Evolutionary conservation across 176 grass and related monocot species (phyloP).

Genomic region (Musa beccarii): DNA sequence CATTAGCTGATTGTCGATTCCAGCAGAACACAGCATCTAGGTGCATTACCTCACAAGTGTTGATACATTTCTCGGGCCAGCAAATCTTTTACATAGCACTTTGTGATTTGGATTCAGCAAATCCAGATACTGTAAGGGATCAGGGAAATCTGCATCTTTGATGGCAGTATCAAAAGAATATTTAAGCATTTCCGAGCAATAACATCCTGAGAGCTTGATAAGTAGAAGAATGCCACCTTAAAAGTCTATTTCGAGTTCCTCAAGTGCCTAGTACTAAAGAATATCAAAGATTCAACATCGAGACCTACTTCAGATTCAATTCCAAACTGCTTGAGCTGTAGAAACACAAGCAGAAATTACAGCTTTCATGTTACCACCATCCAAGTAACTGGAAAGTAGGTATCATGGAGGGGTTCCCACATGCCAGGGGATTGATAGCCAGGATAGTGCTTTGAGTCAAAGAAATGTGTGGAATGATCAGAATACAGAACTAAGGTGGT

Average conservation of each 20-base stretch:
- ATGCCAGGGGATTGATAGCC: no score
- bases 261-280: no score
- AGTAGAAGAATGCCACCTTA: neutral
- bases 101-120: no score
- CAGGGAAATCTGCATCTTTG: neutral
- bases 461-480: no score
- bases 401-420: no score
- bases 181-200: neutral
- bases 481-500: no score
- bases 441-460: no score
- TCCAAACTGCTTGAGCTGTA: neutral
- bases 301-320: neutral
- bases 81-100: neutral
- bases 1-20: neutral
- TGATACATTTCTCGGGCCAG: neutral
- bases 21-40: neutral
- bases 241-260: neutral
- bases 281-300: neutral
- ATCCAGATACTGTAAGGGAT: no score
- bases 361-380: no score
- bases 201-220: neutral
- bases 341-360: no score
- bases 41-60: neutral
- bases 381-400: no score
- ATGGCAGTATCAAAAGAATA: neutral